Conservation (phyloP, 345 rosid genomes). For the Salix arbutifolia region DNA sequence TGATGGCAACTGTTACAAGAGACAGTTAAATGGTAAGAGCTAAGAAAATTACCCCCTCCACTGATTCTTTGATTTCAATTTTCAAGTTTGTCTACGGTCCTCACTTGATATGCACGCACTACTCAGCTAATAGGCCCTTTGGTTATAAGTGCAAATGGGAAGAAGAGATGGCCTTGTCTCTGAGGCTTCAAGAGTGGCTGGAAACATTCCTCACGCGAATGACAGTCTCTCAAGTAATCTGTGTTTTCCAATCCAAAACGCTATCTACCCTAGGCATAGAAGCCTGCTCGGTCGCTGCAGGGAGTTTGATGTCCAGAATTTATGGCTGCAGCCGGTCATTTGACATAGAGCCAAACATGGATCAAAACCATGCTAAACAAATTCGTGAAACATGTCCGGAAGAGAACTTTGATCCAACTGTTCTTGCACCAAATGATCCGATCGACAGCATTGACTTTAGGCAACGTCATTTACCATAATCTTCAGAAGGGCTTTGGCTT, state of each 20-base stretch:
- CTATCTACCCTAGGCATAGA: background rate
- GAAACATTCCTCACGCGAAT: background rate
- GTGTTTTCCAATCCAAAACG: background rate
- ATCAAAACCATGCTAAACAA: background rate
- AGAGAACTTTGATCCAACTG: too few species aligned
- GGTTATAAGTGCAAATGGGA: background rate
- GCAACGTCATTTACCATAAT: background rate
- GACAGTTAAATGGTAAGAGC: background rate
- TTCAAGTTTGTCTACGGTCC: background rate
- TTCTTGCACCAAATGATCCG: background rate
- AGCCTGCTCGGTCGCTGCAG: background rate
- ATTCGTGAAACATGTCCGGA: background rate
- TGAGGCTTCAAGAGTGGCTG: background rate
- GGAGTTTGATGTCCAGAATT: background rate
- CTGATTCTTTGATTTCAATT: background rate
- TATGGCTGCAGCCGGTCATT: background rate
- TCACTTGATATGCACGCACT: background rate
- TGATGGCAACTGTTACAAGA: background rate
- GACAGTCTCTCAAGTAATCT: background rate
- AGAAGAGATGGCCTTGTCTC: background rate
- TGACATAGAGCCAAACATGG: background rate
- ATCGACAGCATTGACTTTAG: background rate
- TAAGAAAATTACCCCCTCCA: background rate
- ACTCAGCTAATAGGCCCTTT: background rate
- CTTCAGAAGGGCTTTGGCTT: background rate